Evolutionary conservation across 139 green algal genomes (phyloP), one percentile per base, ranked within the genome.

Genomic region (Eudorina sp.): DNA sequence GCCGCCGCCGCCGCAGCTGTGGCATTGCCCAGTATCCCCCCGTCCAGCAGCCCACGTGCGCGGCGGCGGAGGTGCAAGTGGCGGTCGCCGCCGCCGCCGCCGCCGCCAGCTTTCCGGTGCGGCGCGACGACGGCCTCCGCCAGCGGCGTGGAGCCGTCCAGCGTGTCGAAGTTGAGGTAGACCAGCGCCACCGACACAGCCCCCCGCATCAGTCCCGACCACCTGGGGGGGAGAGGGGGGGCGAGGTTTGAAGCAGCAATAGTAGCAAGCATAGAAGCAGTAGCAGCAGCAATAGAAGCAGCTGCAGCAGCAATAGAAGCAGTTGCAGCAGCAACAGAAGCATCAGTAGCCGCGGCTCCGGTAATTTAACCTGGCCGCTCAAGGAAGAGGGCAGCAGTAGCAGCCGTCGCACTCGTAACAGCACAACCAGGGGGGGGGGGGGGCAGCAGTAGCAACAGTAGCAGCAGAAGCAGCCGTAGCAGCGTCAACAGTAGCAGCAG

Each of bases 161-260:
- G 73, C 29, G 86, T 89, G 48, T 93, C 90, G 90, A 96, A 97
- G 64, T 96, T 93, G 85, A 95, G 95, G 91, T 97, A 96, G n/a
- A 96, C 93, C 48, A 97, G 89, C 4, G 96, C 96, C 29, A 97
- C 95, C 34, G 91, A 94, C 45, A 98, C 95, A 1, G 96, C 95
- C 4, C 96, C 95, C 3, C 94, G 89, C 90, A 97, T 96, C 13
- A 96, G 80, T 13, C 95, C 95, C 3, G 93, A 92, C 94, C 94
- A 97, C 94, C 92, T 95, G 90, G 40, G 72, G 13, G 75, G 29
- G 51, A 16, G 51, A 58, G 51, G 51, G 51, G n/a, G n/a, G n/a
- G n/a, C n/a, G n/a, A n/a, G n/a, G n/a, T n/a, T n/a, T n/a, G n/a
- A n/a, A n/a, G n/a, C n/a, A n/a, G n/a, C n/a, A n/a, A n/a, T n/a